Conservation (phyloP, 371 early-diverging fungal species). For the Basidiobolus heterosporus region DNA sequence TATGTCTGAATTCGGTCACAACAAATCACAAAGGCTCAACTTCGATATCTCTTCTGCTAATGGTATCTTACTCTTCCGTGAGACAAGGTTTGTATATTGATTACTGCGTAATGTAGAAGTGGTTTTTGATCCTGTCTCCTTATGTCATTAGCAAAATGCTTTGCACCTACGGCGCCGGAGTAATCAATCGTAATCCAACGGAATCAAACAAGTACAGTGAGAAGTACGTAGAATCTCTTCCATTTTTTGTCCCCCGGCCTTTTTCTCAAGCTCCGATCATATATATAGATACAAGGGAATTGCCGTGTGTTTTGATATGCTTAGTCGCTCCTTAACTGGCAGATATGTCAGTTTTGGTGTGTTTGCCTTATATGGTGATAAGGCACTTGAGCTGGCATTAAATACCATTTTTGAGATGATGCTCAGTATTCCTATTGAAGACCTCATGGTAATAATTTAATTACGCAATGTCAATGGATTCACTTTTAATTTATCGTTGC, state of each 20-base stretch:
- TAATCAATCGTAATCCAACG: constrained; percentile 4
- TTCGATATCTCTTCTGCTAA: constrained; percentile 75
- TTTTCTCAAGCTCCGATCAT: no score
- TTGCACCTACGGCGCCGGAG: constrained; percentile 1
- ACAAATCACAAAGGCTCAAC: constrained; percentile 59
- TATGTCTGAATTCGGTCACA: constrained; percentile 59
- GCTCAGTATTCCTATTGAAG: constrained; percentile 45
- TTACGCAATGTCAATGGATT: not conserved
- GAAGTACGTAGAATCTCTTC: not conserved
- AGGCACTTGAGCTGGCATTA: constrained; percentile 56
- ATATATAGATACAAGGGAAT: constrained; percentile 56
- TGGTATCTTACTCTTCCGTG: constrained; percentile 78
- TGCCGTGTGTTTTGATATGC: constrained; percentile 50
- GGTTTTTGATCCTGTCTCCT: constrained; percentile 22
- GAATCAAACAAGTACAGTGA: not conserved
- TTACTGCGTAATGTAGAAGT: no score
- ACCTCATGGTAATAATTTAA: constrained; percentile 40
- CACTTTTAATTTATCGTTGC: not conserved
- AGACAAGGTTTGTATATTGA: no score
- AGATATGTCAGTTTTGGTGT: constrained; percentile 83
- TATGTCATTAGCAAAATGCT: constrained; percentile 7
- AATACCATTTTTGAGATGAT: constrained; percentile 50
- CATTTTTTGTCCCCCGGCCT: no score
- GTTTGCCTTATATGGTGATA: constrained; percentile 77
- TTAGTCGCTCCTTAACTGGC: constrained; percentile 49